Evolutionary conservation across 495 filamentous ascomycete genomes (phyloP).

Genomic region (Daldinia caldariorum): DNA sequence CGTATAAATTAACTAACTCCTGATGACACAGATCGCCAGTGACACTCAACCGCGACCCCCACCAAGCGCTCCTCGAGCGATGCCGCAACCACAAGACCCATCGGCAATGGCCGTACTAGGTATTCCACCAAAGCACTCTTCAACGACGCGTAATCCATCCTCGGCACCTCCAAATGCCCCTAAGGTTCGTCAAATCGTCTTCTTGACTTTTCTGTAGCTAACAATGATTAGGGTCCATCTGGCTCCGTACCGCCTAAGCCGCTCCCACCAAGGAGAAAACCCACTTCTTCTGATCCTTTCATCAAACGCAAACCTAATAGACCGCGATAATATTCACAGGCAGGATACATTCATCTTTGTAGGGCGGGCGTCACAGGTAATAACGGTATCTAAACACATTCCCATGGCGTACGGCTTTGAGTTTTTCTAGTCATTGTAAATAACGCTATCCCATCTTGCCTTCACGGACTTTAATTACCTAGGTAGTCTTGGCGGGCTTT

Average conservation of each 20-base stretch:
- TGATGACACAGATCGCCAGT: constrained; percentile 33
- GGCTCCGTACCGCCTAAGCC: constrained; percentile 38
- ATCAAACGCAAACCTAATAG: constrained; percentile 54
- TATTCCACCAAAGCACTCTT: constrained; percentile 27
- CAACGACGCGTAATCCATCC: constrained; percentile 17
- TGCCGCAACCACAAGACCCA: constrained; percentile 41
- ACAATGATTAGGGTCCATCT: constrained; percentile 39
- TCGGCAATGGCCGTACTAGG: constrained; percentile 47
- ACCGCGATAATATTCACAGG: constrained; percentile 24
- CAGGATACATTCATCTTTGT: constrained; percentile 1
- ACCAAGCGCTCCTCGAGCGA: constrained; percentile 42
- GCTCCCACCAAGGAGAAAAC: constrained; percentile 47
- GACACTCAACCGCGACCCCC: constrained; percentile 20
- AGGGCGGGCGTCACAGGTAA: constrained; percentile 7
- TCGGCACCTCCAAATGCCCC: constrained; percentile 30
- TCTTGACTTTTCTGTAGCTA: constrained; percentile 10
- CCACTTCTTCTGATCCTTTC: constrained; percentile 53
- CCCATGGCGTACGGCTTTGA: constrained; percentile 13
- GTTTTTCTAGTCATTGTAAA: not conserved
- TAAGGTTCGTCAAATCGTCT: constrained; percentile 31
- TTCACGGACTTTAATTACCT: constrained; percentile 4
- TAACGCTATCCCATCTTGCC: constrained; percentile 1
- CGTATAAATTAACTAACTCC: constrained; percentile 22
- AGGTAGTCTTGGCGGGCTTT: not conserved
- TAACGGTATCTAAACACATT: constrained; percentile 13